Conservation (phyloP, 1,139 yeast species). For the Yamadazyma mexicana region DNA sequence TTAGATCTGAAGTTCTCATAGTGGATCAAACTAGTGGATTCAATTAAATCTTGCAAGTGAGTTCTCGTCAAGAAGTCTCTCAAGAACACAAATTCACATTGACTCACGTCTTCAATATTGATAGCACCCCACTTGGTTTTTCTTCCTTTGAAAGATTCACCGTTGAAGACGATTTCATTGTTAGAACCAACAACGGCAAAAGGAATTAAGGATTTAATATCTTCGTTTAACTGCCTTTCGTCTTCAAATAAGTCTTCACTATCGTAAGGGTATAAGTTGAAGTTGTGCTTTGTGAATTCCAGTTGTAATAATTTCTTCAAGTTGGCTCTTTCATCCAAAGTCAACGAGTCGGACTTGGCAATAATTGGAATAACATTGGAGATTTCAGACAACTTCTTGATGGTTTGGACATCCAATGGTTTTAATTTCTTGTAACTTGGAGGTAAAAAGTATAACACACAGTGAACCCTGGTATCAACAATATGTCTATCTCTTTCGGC, state of each 20-base stretch:
- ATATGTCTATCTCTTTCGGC: slow-evolving; percentile 89
- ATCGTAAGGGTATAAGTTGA: slow-evolving; percentile 87
- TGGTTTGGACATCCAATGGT: slow-evolving; percentile 78
- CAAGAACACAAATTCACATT: slow-evolving; percentile 91
- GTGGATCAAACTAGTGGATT: slow-evolving; percentile 84
- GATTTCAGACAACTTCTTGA: slow-evolving; percentile 83
- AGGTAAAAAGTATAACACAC: slow-evolving; percentile 85
- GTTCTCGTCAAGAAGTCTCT: slow-evolving; percentile 94
- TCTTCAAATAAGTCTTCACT: slow-evolving; percentile 73
- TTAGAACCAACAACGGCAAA: slow-evolving; percentile 97
- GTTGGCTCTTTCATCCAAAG: slow-evolving; percentile 76
- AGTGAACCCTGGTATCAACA: slow-evolving; percentile 92
- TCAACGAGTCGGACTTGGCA: slow-evolving; percentile 88
- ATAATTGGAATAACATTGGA: slow-evolving; percentile 94
- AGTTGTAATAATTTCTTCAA: slow-evolving; percentile 76
- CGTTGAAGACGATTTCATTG: slow-evolving; percentile 67
- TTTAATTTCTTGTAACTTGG: slow-evolving; percentile 84
- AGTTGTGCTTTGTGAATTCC: slow-evolving; percentile 72
- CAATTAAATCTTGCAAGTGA: slow-evolving; percentile 93
- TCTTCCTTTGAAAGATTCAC: slow-evolving; percentile 84
- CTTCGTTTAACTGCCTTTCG: slow-evolving; percentile 74
- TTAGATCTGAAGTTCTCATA: slow-evolving; percentile 92
- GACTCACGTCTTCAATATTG: slow-evolving; percentile 89
- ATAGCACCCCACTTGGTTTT: slow-evolving; percentile 91
- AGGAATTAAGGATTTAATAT: slow-evolving; percentile 79